These are phyloP conservation scores for Leishmania gerbilli DNA, from an alignment of 208 protist genomes.

Conservation along the genomic window DNA sequence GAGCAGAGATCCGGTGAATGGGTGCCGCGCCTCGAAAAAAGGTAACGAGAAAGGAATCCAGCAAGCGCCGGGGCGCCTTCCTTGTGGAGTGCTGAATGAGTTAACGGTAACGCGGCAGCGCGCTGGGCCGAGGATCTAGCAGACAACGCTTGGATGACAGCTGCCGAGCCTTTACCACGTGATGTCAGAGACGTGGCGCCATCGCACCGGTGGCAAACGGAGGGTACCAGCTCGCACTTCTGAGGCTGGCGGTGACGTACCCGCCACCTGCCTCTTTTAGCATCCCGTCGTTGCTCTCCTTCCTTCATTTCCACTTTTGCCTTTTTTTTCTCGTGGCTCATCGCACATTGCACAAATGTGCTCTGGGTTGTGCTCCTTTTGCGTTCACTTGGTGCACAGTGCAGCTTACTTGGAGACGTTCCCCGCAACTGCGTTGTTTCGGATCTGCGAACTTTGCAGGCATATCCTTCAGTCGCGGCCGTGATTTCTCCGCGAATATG, in stretches of 20 bases:
- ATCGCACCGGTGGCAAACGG: not conserved
- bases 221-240: not conserved
- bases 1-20: not conserved
- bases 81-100: not conserved
- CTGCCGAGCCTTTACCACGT: not conserved
- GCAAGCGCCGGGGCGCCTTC: too few relatives aligned
- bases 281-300: not conserved
- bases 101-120: not conserved
- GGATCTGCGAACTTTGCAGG: not conserved
- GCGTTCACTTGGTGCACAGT: not conserved
- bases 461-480: too few relatives aligned
- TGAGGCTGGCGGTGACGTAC: not conserved
- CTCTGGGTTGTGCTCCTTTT: not conserved
- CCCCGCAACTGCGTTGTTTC: not conserved
- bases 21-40: not conserved
- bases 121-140: not conserved
- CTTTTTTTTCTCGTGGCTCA: not conserved
- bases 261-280: not conserved
- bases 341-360: not conserved
- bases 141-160: too few relatives aligned
- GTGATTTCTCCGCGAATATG: conserved; percentile 2
- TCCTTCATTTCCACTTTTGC: not conserved
- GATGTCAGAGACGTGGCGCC: too few relatives aligned
- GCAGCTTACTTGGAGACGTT: not conserved
- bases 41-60: not conserved